Percentiles rank a stretch among this genome's conserved stretches.
These are phyloP conservation scores for Dispira simplex DNA, from an alignment of 192 early-diverging fungal species.

Conservation along the genomic window DNA sequence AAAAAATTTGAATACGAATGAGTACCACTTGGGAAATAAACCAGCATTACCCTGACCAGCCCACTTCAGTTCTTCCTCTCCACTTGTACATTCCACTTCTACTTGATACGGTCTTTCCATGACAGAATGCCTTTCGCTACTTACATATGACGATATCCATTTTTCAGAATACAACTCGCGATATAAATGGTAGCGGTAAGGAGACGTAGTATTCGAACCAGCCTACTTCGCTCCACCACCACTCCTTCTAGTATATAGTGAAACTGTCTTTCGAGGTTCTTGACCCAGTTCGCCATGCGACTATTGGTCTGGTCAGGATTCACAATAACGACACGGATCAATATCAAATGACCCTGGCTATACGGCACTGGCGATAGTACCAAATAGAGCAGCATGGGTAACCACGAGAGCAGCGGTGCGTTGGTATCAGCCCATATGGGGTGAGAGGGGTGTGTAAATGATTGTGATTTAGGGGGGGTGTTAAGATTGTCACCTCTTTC, in stretches of 20 bases:
- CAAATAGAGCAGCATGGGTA: conserved; percentile 7
- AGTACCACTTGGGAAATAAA: too few species aligned
- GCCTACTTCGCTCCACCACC: not conserved
- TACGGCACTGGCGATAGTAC: not conserved
- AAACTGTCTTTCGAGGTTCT: conserved; percentile 6
- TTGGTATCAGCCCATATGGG: too few species aligned
- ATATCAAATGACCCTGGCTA: not conserved
- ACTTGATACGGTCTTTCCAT: too few species aligned
- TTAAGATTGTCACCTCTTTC: too few species aligned
- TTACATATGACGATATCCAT: conserved; percentile 11
- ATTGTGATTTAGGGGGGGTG: too few species aligned
- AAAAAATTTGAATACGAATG: too few species aligned
- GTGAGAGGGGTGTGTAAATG: too few species aligned
- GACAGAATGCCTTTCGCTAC: not conserved
- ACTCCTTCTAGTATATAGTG: conserved; percentile 1
- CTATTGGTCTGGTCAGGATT: conserved; percentile 10
- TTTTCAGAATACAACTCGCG: not conserved
- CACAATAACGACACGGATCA: conserved; percentile 4
- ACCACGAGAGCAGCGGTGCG: not conserved
- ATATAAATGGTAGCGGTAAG: not conserved
- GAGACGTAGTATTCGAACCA: not conserved
- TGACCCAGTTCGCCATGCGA: not conserved
- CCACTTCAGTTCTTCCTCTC: too few species aligned
- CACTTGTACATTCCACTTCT: too few species aligned
- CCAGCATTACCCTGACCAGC: too few species aligned